Percentiles rank a stretch among this genome's conserved stretches.
phyloP scores from a whole-genome alignment of 352 stramenopile genomes.

The Phytophthora ramorum region DNA sequence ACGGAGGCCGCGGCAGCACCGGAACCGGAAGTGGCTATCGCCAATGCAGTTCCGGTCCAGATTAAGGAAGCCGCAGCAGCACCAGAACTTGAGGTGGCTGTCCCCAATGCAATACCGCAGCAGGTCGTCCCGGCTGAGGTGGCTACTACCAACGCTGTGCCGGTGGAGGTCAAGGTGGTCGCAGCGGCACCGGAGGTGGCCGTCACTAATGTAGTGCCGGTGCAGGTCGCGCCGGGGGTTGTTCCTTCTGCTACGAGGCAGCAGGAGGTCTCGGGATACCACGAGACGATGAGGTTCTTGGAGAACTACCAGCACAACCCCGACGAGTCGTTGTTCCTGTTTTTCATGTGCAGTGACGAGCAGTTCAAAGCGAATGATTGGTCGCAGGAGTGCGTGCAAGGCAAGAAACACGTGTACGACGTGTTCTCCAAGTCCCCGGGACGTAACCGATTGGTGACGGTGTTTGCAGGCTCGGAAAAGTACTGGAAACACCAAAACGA shows the following conservation, averaged over 20 bases:
- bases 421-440: slow-evolving; percentile 62
- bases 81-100: too few species aligned
- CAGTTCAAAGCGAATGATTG: slow-evolving; percentile 59
- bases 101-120: too few species aligned
- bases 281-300: slow-evolving; percentile 56
- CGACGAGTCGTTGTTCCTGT: slow-evolving; percentile 63
- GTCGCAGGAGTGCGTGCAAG: slow-evolving; percentile 52
- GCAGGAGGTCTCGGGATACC: slow-evolving; percentile 54
- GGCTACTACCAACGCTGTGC: not conserved
- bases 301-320: slow-evolving; percentile 47
- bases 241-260: slow-evolving; percentile 47
- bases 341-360: slow-evolving; percentile 77
- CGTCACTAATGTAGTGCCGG: slow-evolving; percentile 4
- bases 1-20: not conserved
- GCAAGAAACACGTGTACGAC: slow-evolving; percentile 61
- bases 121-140: too few species aligned
- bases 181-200: not conserved
- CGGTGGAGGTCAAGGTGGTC: not conserved
- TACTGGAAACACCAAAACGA: slow-evolving; percentile 57
- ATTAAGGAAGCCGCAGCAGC: too few species aligned
- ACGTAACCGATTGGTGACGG: slow-evolving; percentile 63
- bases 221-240: not conserved
- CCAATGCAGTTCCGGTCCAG: too few species aligned
- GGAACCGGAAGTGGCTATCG: too few species aligned
- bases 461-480: slow-evolving; percentile 54